A percentile compares a stretch with the other conserved stretches of the same genome.
Evolutionary conservation across 345 rosid species (phyloP).

Genomic region (Aegle marmelos): DNA sequence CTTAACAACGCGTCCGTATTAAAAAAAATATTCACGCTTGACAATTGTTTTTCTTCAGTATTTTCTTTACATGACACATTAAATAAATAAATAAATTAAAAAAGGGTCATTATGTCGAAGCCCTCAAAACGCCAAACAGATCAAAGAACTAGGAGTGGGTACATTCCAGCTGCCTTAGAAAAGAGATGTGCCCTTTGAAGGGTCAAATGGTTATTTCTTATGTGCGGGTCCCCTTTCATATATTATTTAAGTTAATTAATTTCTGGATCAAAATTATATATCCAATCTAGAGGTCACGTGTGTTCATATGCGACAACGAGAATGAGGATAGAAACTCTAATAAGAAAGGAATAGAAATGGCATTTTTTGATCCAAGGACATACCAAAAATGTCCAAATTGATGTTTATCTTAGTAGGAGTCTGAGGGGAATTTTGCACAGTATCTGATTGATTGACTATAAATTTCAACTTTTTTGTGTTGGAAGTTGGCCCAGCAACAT

Average conservation of each 20-base stretch:
- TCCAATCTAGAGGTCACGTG: constrained; percentile 12
- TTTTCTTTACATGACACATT: background rate
- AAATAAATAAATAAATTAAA: too few relatives aligned
- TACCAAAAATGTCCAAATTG: constrained; percentile 1
- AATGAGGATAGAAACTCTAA: constrained; percentile 24
- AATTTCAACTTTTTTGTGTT: constrained; percentile 22
- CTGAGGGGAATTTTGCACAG: constrained; percentile 10
- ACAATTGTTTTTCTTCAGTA: background rate
- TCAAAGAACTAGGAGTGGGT: background rate
- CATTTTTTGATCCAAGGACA: constrained; percentile 25
- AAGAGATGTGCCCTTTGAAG: constrained; percentile 13
- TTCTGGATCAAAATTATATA: background rate
- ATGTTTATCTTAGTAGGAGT: background rate
- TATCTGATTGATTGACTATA: constrained; percentile 24
- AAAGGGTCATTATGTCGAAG: background rate
- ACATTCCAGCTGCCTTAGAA: background rate
- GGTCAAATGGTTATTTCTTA: background rate
- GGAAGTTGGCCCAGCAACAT: constrained; percentile 24
- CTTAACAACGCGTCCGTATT: too few relatives aligned
- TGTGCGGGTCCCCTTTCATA: constrained; percentile 1
- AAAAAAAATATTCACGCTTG: too few relatives aligned
- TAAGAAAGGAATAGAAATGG: constrained; percentile 31
- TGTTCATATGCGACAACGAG: constrained; percentile 17
- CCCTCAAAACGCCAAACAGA: background rate
- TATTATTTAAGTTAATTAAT: background rate